Evolutionary conservation across 2,329 filamentous ascomycete genomes (phyloP).

Genomic region (Pseudocercospora macadamiae): DNA sequence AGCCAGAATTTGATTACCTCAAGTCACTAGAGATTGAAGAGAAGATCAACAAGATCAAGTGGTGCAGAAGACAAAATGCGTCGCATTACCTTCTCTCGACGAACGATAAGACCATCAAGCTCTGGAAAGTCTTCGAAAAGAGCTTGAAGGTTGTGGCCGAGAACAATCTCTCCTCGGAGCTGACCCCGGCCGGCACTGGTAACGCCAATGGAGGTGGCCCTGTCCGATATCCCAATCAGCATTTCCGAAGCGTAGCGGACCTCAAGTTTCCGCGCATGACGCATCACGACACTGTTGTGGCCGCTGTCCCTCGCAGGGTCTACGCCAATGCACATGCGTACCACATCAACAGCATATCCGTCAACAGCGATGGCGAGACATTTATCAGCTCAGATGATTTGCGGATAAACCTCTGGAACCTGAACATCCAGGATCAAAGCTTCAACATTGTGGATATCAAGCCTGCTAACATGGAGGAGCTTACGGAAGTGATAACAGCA

Average conservation of each 20-base stretch:
- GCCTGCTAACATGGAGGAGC: slow-evolving; percentile 98
- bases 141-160: slow-evolving; percentile 98
- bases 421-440: slow-evolving; percentile 99
- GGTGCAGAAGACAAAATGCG: slow-evolving; percentile 96
- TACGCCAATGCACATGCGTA: slow-evolving; percentile 99
- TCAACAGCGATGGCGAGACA: slow-evolving; percentile 98
- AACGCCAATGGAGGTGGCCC: slow-evolving; percentile 74
- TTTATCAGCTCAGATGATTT: slow-evolving; percentile 99
- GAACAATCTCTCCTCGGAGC: slow-evolving; percentile 95
- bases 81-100: slow-evolving; percentile 98
- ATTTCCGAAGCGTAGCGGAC: slow-evolving; percentile 79
- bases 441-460: slow-evolving; percentile 99
- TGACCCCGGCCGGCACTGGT: slow-evolving; percentile 72
- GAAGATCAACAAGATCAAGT: slow-evolving; percentile 99
- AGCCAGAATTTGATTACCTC: slow-evolving; percentile 98
- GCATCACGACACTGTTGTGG: slow-evolving; percentile 97
- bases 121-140: slow-evolving; percentile 99
- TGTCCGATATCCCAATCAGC: slow-evolving; percentile 70
- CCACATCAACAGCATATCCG: slow-evolving; percentile 99
- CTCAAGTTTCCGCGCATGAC: slow-evolving; percentile 94
- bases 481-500: slow-evolving; percentile 97
- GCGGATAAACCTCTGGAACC: slow-evolving; percentile 97
- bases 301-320: slow-evolving; percentile 90
- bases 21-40: slow-evolving; percentile 99
- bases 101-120: slow-evolving; percentile 99